Evolutionary conservation across 805 yeast species (phyloP).

Genomic region (Yamadazyma kitorensis): DNA sequence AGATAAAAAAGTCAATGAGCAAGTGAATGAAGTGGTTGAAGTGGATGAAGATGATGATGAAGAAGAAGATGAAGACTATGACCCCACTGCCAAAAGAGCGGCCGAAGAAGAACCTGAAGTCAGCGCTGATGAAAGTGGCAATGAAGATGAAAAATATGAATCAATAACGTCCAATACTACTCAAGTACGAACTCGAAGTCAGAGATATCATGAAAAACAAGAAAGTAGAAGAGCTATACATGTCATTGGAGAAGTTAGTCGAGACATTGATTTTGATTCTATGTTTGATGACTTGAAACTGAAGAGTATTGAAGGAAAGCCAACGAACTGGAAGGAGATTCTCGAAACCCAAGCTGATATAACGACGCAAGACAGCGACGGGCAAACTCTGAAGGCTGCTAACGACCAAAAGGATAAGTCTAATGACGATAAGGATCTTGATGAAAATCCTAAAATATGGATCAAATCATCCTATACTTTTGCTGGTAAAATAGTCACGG

Average conservation of each 20-base stretch:
- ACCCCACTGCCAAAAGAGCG: constrained; percentile 21
- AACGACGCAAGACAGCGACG: not conserved
- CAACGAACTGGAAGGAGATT: constrained; percentile 7
- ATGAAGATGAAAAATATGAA: constrained; percentile 41
- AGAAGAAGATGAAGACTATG: constrained; percentile 33
- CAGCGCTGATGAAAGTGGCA: constrained; percentile 35
- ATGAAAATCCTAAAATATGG: constrained; percentile 53
- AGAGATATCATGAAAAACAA: constrained; percentile 42
- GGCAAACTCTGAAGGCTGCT: constrained; percentile 1
- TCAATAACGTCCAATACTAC: constrained; percentile 53
- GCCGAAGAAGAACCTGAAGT: constrained; percentile 21
- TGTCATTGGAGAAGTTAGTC: constrained; percentile 9
- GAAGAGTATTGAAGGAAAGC: constrained; percentile 14
- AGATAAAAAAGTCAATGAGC: constrained; percentile 1
- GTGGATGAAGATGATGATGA: constrained; percentile 21
- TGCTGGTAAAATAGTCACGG: constrained; percentile 82
- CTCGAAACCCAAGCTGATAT: not conserved
- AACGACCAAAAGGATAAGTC: too few relatives aligned
- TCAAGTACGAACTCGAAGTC: constrained; percentile 67
- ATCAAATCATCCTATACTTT: constrained; percentile 79
- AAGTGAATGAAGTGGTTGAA: constrained; percentile 14
- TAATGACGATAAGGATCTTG: constrained; percentile 1
- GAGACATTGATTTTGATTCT: constrained; percentile 28
- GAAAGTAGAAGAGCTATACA: not conserved
- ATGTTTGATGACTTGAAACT: constrained; percentile 23